Evolutionary conservation across 176 grass and related monocot species (phyloP), one percentile per base, ranked within the genome.

Genomic region (Oryza australiensis): DNA sequence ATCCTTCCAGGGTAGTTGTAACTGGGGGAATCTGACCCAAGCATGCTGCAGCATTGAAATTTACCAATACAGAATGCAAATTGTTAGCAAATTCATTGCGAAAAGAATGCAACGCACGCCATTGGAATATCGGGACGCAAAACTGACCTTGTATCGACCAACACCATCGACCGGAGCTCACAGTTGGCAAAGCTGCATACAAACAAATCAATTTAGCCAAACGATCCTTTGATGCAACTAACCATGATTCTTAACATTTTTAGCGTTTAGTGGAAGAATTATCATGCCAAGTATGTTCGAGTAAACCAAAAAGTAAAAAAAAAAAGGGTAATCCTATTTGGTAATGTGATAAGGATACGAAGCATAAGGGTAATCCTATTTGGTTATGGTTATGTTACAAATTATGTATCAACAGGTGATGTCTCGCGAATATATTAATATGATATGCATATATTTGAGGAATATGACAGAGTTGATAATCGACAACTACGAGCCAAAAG

Each of bases 151-250:
- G 88, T 93, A 77, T 98, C 90, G 3, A 93, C 88, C 73, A 98
- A 55, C 41, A 98, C 90, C 84, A 98, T 74, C 3, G 92, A 87
- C 28, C 92, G 88, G 8, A 98, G 92, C 76, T 95, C 95, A 79
- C 95, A 98, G 51, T 98, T 95, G 14, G 73, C 79, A 41, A 98
- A 95, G 73, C 92, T 98, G 82, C 15, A 83, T 51, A 77, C 24
- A 69, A 83, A 13, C 24, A 60, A 78, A 37, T 13, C 9, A 12
- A 81, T 70, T 90, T 35, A 81, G 67, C 23, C 28, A 46, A 1
- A 18, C 12, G 37, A 13, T 8, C 40, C 46, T 48, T 12, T 68
- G 9, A 62, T 70, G 9, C 9, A 67, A 27, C 45, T 71, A 29
- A 68, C 32, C 24, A 78, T 26, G 14, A 5, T 27, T 16, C 28